Base-by-base conservation (phyloP, 805 yeast species). In the Saturnispora mendoncae region DNA sequence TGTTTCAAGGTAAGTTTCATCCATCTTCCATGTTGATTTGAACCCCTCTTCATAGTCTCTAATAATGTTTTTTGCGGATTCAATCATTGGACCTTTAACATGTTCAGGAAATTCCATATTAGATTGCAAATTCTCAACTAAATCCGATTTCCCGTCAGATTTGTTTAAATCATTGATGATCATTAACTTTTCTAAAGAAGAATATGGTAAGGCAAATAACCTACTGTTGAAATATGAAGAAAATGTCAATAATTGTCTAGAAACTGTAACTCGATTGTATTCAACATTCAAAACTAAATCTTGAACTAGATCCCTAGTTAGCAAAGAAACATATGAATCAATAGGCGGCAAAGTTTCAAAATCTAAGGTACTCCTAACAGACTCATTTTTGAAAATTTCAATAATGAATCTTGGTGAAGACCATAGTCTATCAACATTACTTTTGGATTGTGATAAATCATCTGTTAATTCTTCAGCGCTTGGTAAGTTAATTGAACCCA, bases 261-360 rank as follows among this genome's bases (percentile, higher is more conserved):
- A 79, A 8, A 85, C 94, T 48, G 84, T 92, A 35, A 75, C 76
- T 55, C 95, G 80, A 63, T 92, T 92, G 68, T 85, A 92, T 49
- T 88, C 94, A 65, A 90, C 65, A 50, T 81, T 77, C 46, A 81
- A 78, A 41, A 88, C 73, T 25, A 84, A 63, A 60, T 90, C 97
- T 38, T 73, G 71, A 27, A 80, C 68, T 26, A 84, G 65, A 55
- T 92, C 97, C 47, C 84, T 75, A 50, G 87, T 67, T 20, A 90
- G 56, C 42, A 84, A 64, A 1, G 81, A 77, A 18, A 68, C 69
- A 44, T 74, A 72, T 2, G 76, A 54, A 1, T 63, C 65, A 4
- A 66, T 60, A 3, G 71, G 62, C 0, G 88, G 84, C 4, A 77
- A 76, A 1, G 96, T 84, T 41, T 76, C 80, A 39, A 84, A 74